Evolutionary conservation across 2,329 filamentous ascomycete species (phyloP), one percentile per base, ranked within the genome.

Genomic region (Lasiodiplodia gonubiensis): DNA sequence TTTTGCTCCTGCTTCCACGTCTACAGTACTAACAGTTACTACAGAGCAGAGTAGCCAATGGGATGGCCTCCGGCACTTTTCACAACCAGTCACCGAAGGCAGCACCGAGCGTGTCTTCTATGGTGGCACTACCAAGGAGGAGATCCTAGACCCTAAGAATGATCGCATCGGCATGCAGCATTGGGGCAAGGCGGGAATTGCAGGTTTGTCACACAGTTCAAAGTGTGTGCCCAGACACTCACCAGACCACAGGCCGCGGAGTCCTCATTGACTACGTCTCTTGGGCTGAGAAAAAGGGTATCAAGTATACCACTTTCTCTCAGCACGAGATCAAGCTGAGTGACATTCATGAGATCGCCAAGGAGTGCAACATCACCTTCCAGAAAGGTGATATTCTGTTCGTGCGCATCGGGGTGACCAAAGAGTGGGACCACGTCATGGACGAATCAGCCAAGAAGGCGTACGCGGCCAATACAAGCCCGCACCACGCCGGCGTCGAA

Each of bases 401-500:
- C 60, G 64, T 82, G 30, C 76, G 79, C 46, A 74, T 72, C 18
- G 80, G 80, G 21, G 78, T 74, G 63, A 75, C 75, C 2, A 71
- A 68, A 33, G 76, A 76, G 10, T 77, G 78, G 69, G 69, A 78
- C 23, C 66, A 60, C 5, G 3, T 25, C n/a, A 72, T 78, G n/a
- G 68, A 67, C 14, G 33, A 64, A 1, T 67, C 63, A 0, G 71
- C 71, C 21, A 74, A 75, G 18, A 70, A 71, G 48, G 77, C 70
- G 42, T 67, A 79, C 33, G 70, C 75, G 21, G 49, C 70, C 23
- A 70, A 72, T 55, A 35, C 68, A 54, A 66, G 68, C 63, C 75
- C 78, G 18, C 67, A 72, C 12, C 80, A 79, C 65, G 70, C 82
- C 35, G 83, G 83, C 4, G 74, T 84, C 1, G 78, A 82, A 69